Evolutionary conservation across 495 filamentous ascomycete genomes (phyloP).

Genomic region (Penicillium psychrofluorescens): DNA sequence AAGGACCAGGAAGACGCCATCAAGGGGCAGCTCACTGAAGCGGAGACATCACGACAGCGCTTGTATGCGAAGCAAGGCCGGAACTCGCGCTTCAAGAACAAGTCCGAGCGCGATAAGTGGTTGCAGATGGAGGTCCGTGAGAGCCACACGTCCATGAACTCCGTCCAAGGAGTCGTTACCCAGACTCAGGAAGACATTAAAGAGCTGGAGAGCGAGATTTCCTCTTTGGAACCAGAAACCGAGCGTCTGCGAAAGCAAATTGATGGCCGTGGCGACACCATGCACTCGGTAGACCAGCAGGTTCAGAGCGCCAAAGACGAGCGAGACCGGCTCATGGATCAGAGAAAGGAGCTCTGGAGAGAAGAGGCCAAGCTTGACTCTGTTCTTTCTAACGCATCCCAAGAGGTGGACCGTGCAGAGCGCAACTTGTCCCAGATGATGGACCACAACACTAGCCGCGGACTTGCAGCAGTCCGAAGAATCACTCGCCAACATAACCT

Average conservation of each 20-base stretch:
- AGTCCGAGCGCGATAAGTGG: constrained; percentile 79
- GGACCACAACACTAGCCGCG: constrained; percentile 78
- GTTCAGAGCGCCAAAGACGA: constrained; percentile 74
- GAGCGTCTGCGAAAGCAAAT: constrained; percentile 62
- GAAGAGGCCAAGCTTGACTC: constrained; percentile 83
- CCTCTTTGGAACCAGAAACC: constrained; percentile 64
- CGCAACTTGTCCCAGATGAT: constrained; percentile 72
- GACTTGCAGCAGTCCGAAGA: constrained; percentile 72
- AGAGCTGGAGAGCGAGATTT: constrained; percentile 62
- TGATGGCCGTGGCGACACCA: constrained; percentile 68
- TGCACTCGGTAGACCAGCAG: constrained; percentile 61
- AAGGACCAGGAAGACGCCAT: constrained; percentile 65
- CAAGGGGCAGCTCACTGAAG: constrained; percentile 62
- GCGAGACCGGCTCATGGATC: constrained; percentile 72
- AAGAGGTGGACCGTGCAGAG: constrained; percentile 70
- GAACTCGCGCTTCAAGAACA: constrained; percentile 80
- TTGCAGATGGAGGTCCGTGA: constrained; percentile 75
- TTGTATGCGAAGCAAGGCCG: constrained; percentile 92
- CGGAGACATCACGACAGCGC: constrained; percentile 67
- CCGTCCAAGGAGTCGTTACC: constrained; percentile 73
- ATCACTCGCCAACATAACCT: constrained; percentile 72
- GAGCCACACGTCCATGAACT: constrained; percentile 64
- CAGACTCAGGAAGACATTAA: constrained; percentile 83
- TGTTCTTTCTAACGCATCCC: constrained; percentile 62
- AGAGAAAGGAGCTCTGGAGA: constrained; percentile 84